phyloP scores from a whole-genome alignment of 306 rosid genomes.

The Rosa rugosa region DNA sequence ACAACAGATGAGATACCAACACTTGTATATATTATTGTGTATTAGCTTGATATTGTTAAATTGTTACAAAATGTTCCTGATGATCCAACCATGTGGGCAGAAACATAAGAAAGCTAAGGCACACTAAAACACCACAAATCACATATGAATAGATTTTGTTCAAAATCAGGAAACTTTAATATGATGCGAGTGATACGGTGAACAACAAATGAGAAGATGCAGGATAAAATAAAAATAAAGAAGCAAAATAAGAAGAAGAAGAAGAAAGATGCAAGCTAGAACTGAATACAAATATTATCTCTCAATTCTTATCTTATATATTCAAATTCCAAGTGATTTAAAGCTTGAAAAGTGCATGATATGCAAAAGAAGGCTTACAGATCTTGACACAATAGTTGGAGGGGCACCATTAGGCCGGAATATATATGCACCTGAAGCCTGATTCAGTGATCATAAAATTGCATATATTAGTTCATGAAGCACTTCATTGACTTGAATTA shows the following conservation, averaged over 20 bases:
- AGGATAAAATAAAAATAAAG: conserved; percentile 8
- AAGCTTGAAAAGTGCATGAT: not conserved
- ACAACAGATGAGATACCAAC: not conserved
- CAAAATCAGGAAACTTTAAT: conserved; percentile 5
- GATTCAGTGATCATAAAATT: conserved; percentile 16
- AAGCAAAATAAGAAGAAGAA: not conserved
- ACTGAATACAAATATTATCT: not conserved
- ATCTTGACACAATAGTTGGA: conserved; percentile 71
- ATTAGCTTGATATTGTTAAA: not conserved
- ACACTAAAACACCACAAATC: not conserved
- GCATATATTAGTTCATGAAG: conserved; percentile 5
- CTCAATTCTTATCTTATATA: not conserved
- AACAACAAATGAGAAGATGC: not conserved
- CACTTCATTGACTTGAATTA: not conserved
- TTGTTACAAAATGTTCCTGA: not conserved
- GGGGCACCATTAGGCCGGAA: conserved; percentile 71
- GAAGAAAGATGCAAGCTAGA: not conserved
- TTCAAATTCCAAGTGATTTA: conserved; percentile 1
- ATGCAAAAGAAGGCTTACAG: conserved; percentile 47
- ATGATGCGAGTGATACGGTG: not conserved
- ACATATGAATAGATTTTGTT: not conserved
- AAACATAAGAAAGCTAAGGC: not conserved
- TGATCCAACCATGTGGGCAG: not conserved
- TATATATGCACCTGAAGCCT: conserved; percentile 87
- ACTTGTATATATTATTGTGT: not conserved